Conservation (phyloP, 2,329 filamentous ascomycete genomes). For the Trichoderma koningiopsis region DNA sequence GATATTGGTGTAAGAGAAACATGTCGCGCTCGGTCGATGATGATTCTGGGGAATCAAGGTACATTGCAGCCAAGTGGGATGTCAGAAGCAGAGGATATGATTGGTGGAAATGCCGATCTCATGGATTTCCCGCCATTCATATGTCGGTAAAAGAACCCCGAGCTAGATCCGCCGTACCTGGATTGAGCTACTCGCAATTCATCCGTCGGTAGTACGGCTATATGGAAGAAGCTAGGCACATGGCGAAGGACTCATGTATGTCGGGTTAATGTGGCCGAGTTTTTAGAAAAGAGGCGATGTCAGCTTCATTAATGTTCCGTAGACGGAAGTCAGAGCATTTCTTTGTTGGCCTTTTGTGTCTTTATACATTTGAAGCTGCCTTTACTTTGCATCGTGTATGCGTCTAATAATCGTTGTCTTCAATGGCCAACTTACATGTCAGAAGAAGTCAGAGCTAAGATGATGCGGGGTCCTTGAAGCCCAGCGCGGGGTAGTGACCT, state of each 20-base stretch:
- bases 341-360: not conserved
- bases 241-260: not conserved
- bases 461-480: slow-evolving; percentile 6
- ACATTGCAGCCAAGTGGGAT: not conserved
- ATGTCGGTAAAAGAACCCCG: not conserved
- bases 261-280: slow-evolving; percentile 3
- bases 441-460: not conserved
- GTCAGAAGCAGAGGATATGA: not conserved
- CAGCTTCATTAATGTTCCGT: not conserved
- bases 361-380: not conserved
- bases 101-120: slow-evolving; percentile 16
- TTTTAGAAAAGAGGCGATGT: not conserved
- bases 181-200: not conserved
- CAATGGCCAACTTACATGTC: not conserved
- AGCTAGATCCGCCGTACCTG: slow-evolving; percentile 5
- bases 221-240: not conserved
- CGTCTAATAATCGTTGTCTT: not conserved
- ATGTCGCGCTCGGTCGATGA: not conserved
- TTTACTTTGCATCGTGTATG: not conserved
- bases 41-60: not conserved
- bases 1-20: not conserved
- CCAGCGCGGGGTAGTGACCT: slow-evolving; percentile 16
- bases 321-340: not conserved
- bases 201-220: slow-evolving; percentile 23
- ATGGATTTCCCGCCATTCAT: slow-evolving; percentile 17